A percentile compares a stretch with the other conserved stretches of the same genome.
These are phyloP conservation scores for Neospora caninum DNA, from an alignment of 169 alveolate genomes.

Conservation along the genomic window DNA sequence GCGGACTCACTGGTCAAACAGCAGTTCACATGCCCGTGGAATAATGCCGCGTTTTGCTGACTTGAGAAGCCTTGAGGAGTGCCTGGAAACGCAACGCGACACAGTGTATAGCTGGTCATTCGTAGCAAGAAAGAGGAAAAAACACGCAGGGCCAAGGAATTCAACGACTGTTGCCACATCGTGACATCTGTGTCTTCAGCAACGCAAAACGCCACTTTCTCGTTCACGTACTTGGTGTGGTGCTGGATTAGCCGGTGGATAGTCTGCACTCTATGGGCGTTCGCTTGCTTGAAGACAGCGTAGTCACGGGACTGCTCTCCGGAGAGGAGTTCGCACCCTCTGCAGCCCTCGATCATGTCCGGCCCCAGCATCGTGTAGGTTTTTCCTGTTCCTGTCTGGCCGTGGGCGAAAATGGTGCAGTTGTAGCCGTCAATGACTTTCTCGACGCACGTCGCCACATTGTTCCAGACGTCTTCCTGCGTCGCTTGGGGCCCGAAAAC, in stretches of 20 bases:
- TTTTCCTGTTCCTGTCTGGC: conserved; percentile 83
- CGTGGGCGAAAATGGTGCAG: conserved; percentile 79
- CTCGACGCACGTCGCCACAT: conserved; percentile 73
- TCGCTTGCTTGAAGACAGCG: not conserved
- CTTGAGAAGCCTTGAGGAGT: conserved; percentile 58
- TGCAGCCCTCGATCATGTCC: conserved; percentile 72
- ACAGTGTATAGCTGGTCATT: not conserved
- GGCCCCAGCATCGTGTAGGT: conserved; percentile 82
- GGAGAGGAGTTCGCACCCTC: conserved; percentile 45
- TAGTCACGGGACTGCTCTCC: not conserved
- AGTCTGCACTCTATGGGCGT: not conserved
- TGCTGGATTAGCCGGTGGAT: not conserved
- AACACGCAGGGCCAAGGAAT: not conserved
- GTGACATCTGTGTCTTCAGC: too few relatives aligned
- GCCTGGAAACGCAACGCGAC: conserved; percentile 28
- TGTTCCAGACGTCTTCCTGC: conserved; percentile 76
- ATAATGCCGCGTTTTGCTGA: conserved; percentile 76
- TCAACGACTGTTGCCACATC: not conserved
- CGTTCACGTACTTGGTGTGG: not conserved
- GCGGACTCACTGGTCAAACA: conserved; percentile 68
- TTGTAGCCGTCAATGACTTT: conserved; percentile 72
- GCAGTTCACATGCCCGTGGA: conserved; percentile 80
- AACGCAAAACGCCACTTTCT: too few relatives aligned
- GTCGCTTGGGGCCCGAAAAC: conserved; percentile 71
- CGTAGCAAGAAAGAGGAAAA: not conserved